Conservation (phyloP, 768 basidiomycete genomes). For the Amanita subjunquillea region DNA sequence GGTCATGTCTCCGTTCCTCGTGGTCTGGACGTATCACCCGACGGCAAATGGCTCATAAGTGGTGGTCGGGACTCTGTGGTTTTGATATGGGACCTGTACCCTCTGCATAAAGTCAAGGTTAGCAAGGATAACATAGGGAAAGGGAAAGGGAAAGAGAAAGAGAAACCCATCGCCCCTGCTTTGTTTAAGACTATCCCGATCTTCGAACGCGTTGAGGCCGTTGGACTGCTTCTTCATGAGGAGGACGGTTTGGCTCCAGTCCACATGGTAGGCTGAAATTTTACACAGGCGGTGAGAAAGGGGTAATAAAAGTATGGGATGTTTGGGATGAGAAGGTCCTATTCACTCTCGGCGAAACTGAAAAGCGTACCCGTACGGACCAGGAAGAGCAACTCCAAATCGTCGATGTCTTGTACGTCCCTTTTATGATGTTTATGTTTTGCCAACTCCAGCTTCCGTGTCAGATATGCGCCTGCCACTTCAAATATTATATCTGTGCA, state of each 20-base stretch:
- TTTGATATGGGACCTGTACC: conserved; percentile 79
- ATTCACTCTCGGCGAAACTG: conserved; percentile 44
- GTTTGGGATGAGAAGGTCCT: conserved; percentile 52
- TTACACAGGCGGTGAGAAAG: conserved; percentile 90
- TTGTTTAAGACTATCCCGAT: conserved; percentile 74
- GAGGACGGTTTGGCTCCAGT: conserved; percentile 34
- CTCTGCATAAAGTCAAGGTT: conserved; percentile 16
- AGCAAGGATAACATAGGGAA: conserved; percentile 33
- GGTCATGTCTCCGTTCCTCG: conserved; percentile 94
- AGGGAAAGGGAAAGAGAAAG: conserved; percentile 41
- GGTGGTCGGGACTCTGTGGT: conserved; percentile 92
- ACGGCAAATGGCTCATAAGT: conserved; percentile 85
- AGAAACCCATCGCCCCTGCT: conserved; percentile 37
- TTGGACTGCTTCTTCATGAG: conserved; percentile 55
- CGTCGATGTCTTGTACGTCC: conserved; percentile 66
- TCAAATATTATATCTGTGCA: conserved; percentile 75
- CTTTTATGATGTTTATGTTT: conserved; percentile 4
- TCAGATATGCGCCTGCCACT: conserved; percentile 57
- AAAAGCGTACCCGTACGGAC: conserved; percentile 32
- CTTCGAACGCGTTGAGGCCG: conserved; percentile 80
- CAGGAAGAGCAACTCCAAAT: conserved; percentile 83
- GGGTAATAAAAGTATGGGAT: conserved; percentile 81
- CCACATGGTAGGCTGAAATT: conserved; percentile 43
- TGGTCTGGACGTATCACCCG: conserved; percentile 73
- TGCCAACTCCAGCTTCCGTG: conserved; percentile 9